A percentile compares a stretch with the other conserved stretches of the same genome.
These are phyloP conservation scores for Aspergillus jensenii DNA, from an alignment of 2,329 filamentous ascomycete genomes.

Conservation along the genomic window DNA sequence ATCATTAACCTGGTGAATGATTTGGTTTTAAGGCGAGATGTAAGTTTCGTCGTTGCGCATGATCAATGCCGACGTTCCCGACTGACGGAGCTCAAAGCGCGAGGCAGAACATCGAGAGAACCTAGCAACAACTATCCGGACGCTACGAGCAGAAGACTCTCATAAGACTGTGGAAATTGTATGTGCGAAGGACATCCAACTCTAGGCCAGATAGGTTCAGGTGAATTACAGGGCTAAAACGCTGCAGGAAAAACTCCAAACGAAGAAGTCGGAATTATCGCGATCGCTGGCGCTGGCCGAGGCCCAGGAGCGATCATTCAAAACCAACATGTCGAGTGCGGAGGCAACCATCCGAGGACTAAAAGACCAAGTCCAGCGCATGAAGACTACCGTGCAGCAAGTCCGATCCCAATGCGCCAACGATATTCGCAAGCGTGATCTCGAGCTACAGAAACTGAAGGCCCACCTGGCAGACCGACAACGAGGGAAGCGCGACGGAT, in stretches of 20 bases:
- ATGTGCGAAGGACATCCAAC: conserved; percentile 28
- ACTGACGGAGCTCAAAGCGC: conserved; percentile 55
- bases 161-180: conserved; percentile 70
- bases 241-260: conserved; percentile 52
- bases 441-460: conserved; percentile 86
- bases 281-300: conserved; percentile 61
- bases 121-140: conserved; percentile 74
- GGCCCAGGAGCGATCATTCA: conserved; percentile 69
- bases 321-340: conserved; percentile 68
- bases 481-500: conserved; percentile 58
- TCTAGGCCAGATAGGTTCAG: neutral
- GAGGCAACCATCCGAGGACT: conserved; percentile 73
- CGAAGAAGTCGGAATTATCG: conserved; percentile 56
- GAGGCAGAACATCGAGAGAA: conserved; percentile 87
- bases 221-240: conserved; percentile 13
- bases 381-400: conserved; percentile 78
- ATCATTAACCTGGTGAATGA: conserved; percentile 95
- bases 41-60: conserved; percentile 47
- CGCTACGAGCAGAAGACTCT: conserved; percentile 70
- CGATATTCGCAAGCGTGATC: conserved; percentile 85
- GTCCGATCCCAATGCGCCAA: conserved; percentile 84
- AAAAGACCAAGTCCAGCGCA: conserved; percentile 77
- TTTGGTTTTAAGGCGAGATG: conserved; percentile 83
- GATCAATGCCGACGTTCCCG: neutral
- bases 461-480: conserved; percentile 73